Conservation (phyloP, 2,329 filamentous ascomycete genomes). For the Apiospora koreana region DNA sequence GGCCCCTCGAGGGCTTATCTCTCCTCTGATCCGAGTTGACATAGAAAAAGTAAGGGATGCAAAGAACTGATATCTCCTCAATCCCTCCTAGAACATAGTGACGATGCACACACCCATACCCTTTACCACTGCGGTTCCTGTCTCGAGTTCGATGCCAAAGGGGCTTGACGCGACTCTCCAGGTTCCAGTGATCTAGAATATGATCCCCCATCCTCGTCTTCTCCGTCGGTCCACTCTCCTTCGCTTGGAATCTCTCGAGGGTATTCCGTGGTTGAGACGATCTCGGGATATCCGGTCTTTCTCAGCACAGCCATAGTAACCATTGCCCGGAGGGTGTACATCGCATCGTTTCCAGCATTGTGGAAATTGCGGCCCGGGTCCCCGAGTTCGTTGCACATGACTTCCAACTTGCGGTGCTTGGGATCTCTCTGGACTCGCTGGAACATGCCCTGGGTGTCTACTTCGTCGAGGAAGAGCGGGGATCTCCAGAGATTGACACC, state of each 20-base stretch:
- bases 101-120: not conserved
- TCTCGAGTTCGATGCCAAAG: not conserved
- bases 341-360: constrained; percentile 85
- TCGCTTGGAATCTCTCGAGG: constrained; percentile 12
- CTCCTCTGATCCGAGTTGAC: constrained; percentile 7
- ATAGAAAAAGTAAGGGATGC: not conserved
- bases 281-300: constrained; percentile 18
- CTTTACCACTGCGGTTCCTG: not conserved
- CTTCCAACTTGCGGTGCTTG: constrained; percentile 57
- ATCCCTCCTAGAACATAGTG: not conserved
- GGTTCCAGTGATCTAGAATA: constrained; percentile 21
- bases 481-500: constrained; percentile 61
- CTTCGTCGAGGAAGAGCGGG: constrained; percentile 58
- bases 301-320: constrained; percentile 57
- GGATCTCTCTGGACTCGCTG: constrained; percentile 58
- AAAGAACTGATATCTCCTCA: not conserved
- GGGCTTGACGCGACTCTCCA: not conserved
- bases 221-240: constrained; percentile 34
- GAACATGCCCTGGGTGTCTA: constrained; percentile 76
- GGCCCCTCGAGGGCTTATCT: not conserved
- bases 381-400: constrained; percentile 64
- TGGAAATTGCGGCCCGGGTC: constrained; percentile 70
- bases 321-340: constrained; percentile 75
- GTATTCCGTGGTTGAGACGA: constrained; percentile 13
- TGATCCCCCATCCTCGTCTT: constrained; percentile 30